Evolutionary conservation across 805 yeast species (phyloP), one percentile per base, ranked within the genome.

Genomic region (Barnettozyma sucrosica): DNA sequence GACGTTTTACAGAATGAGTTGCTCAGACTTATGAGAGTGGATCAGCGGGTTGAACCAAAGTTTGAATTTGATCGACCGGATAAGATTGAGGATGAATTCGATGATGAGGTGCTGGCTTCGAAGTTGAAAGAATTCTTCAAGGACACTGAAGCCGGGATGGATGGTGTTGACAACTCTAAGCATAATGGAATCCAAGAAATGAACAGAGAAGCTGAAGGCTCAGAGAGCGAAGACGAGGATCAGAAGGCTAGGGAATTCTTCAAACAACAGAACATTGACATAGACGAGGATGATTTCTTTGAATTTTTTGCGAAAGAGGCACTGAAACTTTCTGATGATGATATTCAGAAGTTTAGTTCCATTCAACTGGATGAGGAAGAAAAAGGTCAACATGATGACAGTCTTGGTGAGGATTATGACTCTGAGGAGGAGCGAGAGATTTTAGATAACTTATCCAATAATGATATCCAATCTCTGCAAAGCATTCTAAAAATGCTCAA

Each of bases 211-310:
- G 6, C 32, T 28, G 21, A 16, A 21, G 47, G 45, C 11, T 16
- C 28, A 5, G 44, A 19, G 13, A 28, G 26, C 14, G 24, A 20
- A 9, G 51, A 34, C 2, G 44, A 42, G 24, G 45, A 47, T 4
- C 36, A 32, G 14, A 58, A 55, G 30, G 67, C 63, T 0, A 45
- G 53, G 28, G 52, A 59, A 19, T 66, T 64, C 34, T 58, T 71
- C 36, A 48, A 57, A n/a, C 39, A 56, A 1, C 69, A 68, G 44
- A 65, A 66, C 10, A 59, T 70, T 16, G 76, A 69, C 45, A 76
- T 81, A 8, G 80, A 78, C 55, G 86, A 81, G 54, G 88, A 82
- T 57, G 88, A 83, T 55, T 83, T 83, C 57, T 78, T 82, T 54
- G 89, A 83, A 57, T 81, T 70, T 55, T 79, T 80, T 57, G 65